Evolutionary conservation across 1,284 basidiomycete species (phyloP).

Genomic region (Cryptococcus hybrid): DNA sequence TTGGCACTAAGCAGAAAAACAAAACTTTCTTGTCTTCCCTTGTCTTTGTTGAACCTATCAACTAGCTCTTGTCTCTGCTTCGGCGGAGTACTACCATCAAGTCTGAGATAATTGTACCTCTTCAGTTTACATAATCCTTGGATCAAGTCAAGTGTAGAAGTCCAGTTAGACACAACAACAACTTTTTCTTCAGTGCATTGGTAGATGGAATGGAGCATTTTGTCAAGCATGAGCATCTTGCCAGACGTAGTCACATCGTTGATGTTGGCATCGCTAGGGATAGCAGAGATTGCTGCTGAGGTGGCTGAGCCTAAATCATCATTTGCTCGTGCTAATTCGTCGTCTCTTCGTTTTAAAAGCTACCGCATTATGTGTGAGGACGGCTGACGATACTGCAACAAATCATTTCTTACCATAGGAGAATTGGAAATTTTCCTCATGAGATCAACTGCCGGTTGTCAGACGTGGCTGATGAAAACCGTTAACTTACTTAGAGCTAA

Average conservation of each 20-base stretch:
- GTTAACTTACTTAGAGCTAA: conserved; percentile 68
- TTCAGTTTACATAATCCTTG: conserved; percentile 78
- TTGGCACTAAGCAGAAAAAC: conserved; percentile 93
- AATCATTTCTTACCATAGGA: conserved; percentile 58
- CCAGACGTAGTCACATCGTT: conserved; percentile 76
- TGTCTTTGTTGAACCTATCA: conserved; percentile 42
- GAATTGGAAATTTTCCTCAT: conserved; percentile 92
- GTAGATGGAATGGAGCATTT: conserved; percentile 64
- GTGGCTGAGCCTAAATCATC: conserved; percentile 47
- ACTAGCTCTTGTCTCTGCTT: conserved; percentile 66
- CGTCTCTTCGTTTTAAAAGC: conserved; percentile 71
- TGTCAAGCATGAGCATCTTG: conserved; percentile 74
- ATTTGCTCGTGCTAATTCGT: conserved; percentile 50
- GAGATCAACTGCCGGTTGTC: conserved; percentile 31
- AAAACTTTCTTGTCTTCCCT: conserved; percentile 51
- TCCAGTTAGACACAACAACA: conserved; percentile 86
- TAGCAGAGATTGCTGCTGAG: conserved; percentile 60
- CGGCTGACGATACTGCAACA: background rate
- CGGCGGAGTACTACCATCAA: conserved; percentile 84
- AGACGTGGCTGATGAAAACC: background rate
- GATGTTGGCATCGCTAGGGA: conserved; percentile 63
- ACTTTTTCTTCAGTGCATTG: conserved; percentile 86
- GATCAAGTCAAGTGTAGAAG: conserved; percentile 86
- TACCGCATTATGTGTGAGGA: conserved; percentile 5
- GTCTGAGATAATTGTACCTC: conserved; percentile 73